A percentile compares a stretch with the other conserved stretches of the same genome.
phyloP scores from a whole-genome alignment of 768 basidiomycete genomes.

The Candolleomyces efflorescens region DNA sequence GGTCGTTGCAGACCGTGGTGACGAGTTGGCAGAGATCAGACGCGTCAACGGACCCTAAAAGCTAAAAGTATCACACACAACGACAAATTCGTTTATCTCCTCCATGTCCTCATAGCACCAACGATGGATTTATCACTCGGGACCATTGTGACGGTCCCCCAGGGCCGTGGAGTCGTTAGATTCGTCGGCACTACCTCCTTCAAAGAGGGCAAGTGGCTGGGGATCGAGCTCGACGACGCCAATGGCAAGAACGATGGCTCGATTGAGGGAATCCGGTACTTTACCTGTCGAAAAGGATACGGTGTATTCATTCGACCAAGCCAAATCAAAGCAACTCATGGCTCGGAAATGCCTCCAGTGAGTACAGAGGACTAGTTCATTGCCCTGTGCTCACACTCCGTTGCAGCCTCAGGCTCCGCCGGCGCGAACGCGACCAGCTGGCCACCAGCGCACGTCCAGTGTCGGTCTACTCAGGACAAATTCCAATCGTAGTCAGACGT shows the following conservation, averaged over 20 bases:
- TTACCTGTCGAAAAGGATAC: slow-evolving; percentile 67
- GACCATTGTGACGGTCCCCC: slow-evolving; percentile 73
- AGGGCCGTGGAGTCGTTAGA: slow-evolving; percentile 80
- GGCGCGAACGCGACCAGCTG: slow-evolving; percentile 19
- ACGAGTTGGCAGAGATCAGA: slow-evolving; percentile 5
- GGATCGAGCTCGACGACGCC: slow-evolving; percentile 78
- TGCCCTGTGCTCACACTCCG: neutral
- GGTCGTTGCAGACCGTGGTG: neutral
- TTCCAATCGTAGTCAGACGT: slow-evolving; percentile 28
- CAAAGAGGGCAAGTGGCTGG: slow-evolving; percentile 90
- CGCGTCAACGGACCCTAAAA: slow-evolving; percentile 8
- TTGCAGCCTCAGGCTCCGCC: slow-evolving; percentile 19
- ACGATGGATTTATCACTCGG: slow-evolving; percentile 43
- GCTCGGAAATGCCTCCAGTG: slow-evolving; percentile 34
- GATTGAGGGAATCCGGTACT: slow-evolving; percentile 77
- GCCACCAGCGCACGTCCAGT: slow-evolving; percentile 64
- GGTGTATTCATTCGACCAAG: slow-evolving; percentile 90
- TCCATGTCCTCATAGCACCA: slow-evolving; percentile 7
- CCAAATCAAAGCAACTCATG: slow-evolving; percentile 67
- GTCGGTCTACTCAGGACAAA: slow-evolving; percentile 34
- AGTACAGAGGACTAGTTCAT: neutral
- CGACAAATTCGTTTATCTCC: slow-evolving; percentile 1
- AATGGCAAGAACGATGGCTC: slow-evolving; percentile 96
- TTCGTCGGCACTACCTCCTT: slow-evolving; percentile 85
- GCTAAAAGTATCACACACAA: neutral